Evolutionary conservation across 2,329 filamentous ascomycete species (phyloP).

Genomic region (Botrytis pseudocinerea): DNA sequence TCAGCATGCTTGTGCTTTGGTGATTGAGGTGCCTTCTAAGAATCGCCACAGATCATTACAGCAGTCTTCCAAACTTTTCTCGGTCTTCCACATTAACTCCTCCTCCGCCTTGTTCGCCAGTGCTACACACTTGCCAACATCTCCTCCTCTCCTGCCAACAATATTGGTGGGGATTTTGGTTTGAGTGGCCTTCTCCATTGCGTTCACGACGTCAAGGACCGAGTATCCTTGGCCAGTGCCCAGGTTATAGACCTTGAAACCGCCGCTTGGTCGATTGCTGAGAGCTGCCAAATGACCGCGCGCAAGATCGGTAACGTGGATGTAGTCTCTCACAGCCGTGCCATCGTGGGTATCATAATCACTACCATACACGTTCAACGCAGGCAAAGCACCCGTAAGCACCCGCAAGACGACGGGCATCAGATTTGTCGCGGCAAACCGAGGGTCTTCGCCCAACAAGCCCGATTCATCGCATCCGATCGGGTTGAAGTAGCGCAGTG

Average conservation of each 20-base stretch:
- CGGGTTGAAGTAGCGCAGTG: constrained; percentile 67
- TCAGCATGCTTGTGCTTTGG: neutral
- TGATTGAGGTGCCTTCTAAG: constrained; percentile 26
- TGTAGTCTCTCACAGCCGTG: constrained; percentile 66
- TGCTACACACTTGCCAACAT: constrained; percentile 49
- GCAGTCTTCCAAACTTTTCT: constrained; percentile 34
- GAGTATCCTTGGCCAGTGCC: constrained; percentile 50
- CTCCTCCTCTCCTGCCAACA: constrained; percentile 45
- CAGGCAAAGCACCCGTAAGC: constrained; percentile 53
- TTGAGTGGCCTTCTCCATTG: constrained; percentile 44
- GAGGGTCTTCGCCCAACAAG: constrained; percentile 63
- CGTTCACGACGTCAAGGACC: constrained; percentile 47
- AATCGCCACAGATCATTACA: constrained; percentile 35
- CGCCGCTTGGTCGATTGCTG: constrained; percentile 40
- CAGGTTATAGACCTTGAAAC: constrained; percentile 49
- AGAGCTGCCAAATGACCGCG: constrained; percentile 62
- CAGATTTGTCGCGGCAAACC: constrained; percentile 61
- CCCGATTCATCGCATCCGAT: constrained; percentile 66
- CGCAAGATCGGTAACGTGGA: constrained; percentile 66
- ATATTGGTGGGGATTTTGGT: constrained; percentile 44
- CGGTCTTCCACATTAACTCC: constrained; percentile 48
- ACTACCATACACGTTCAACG: constrained; percentile 61
- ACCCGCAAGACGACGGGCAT: constrained; percentile 65
- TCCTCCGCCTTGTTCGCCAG: constrained; percentile 44
- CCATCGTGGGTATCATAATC: constrained; percentile 67